Percentiles rank a stretch among this genome's conserved stretches.
phyloP scores from a whole-genome alignment of 192 early-diverging fungal genomes.

The Entophlyctis luteolus region DNA sequence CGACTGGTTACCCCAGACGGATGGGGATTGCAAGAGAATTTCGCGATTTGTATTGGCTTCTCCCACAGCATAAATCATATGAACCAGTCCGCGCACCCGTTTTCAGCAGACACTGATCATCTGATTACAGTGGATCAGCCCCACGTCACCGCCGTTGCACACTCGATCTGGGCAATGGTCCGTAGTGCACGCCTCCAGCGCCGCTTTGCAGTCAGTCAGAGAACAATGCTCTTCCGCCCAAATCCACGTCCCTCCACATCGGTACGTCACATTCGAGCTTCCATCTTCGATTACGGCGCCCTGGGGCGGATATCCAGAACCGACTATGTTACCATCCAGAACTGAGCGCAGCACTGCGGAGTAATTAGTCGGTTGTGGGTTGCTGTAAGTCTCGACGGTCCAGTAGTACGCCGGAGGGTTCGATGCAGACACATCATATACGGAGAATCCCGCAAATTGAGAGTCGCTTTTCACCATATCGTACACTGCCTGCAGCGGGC shows the following conservation, averaged over 20 bases:
- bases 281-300: not conserved
- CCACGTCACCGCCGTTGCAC: too few relatives aligned
- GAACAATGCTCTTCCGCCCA: not conserved
- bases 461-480: conserved; percentile 7
- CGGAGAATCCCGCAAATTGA: conserved; percentile 10
- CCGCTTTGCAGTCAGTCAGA: too few relatives aligned
- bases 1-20: too few relatives aligned
- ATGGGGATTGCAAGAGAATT: too few relatives aligned
- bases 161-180: too few relatives aligned
- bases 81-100: too few relatives aligned
- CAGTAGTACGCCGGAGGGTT: conserved; percentile 12
- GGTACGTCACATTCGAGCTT: not conserved
- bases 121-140: too few relatives aligned
- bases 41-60: too few relatives aligned
- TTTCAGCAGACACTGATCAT: too few relatives aligned
- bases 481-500: conserved; percentile 15
- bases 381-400: not conserved
- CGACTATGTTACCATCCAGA: conserved; percentile 1
- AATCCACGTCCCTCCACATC: conserved; percentile 11
- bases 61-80: too few relatives aligned
- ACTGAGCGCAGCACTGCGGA: not conserved
- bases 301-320: not conserved
- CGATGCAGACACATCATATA: conserved; percentile 10
- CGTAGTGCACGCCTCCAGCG: too few relatives aligned
- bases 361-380: not conserved